These are phyloP conservation scores for Neonectria ditissima DNA, from an alignment of 2,329 filamentous ascomycete genomes.

Conservation along the genomic window DNA sequence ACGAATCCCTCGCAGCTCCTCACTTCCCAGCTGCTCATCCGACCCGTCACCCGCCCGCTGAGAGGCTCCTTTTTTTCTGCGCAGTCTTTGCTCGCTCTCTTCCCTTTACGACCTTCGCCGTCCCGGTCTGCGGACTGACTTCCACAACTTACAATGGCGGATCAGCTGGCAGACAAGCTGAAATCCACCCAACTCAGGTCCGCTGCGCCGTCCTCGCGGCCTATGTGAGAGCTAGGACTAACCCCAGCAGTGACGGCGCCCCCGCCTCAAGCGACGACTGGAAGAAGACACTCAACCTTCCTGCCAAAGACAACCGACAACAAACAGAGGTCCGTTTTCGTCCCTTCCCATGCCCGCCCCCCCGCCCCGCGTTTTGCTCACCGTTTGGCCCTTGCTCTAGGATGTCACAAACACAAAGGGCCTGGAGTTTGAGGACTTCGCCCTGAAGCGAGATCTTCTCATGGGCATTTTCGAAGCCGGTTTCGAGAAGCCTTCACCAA, in stretches of 20 bases:
- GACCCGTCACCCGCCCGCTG: conserved; percentile 24
- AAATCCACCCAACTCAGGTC: conserved; percentile 57
- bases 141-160: conserved; percentile 55
- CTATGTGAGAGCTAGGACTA: conserved; percentile 48
- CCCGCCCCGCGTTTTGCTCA: conserved; percentile 28
- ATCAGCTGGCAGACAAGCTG: conserved; percentile 60
- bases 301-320: conserved; percentile 79
- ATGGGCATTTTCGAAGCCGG: conserved; percentile 99
- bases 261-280: conserved; percentile 69
- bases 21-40: conserved; percentile 38
- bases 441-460: conserved; percentile 91
- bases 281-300: conserved; percentile 79
- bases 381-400: conserved; percentile 56
- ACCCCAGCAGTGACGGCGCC: conserved; percentile 60
- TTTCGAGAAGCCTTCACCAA: conserved; percentile 98
- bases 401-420: conserved; percentile 99
- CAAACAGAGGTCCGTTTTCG: conserved; percentile 79
- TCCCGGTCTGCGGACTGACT: conserved; percentile 44
- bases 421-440: conserved; percentile 97
- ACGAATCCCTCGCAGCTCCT: conserved; percentile 24
- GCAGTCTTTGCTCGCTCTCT: conserved; percentile 41
- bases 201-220: conserved; percentile 41
- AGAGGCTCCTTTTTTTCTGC: conserved; percentile 33
- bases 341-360: conserved; percentile 14
- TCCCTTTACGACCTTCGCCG: conserved; percentile 32